Evolutionary conservation across 805 yeast species (phyloP).

Genomic region (Metschnikowia proteae): DNA sequence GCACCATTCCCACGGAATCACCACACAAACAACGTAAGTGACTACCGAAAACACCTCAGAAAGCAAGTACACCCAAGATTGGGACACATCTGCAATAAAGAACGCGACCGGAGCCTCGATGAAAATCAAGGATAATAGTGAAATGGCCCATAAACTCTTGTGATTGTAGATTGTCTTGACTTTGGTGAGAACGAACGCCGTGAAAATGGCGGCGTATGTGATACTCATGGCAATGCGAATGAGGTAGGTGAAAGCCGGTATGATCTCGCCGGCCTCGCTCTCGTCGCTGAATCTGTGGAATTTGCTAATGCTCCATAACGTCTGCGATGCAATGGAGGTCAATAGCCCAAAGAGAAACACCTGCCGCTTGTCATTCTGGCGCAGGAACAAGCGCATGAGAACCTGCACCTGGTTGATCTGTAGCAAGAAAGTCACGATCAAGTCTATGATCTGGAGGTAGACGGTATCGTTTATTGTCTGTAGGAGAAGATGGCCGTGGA

Average conservation of each 20-base stretch:
- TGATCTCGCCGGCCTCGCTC: conserved; percentile 48
- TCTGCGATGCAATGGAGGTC: conserved; percentile 52
- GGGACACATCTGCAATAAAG: conserved; percentile 72
- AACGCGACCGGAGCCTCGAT: conserved; percentile 62
- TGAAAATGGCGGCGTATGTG: conserved; percentile 61
- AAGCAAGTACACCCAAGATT: conserved; percentile 68
- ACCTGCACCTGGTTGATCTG: conserved; percentile 71
- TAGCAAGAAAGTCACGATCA: conserved; percentile 53
- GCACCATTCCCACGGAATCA: conserved; percentile 84
- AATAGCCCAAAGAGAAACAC: conserved; percentile 56
- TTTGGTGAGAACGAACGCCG: conserved; percentile 52
- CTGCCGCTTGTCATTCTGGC: conserved; percentile 65
- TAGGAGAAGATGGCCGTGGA: conserved; percentile 44
- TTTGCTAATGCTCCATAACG: conserved; percentile 66
- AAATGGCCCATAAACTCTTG: conserved; percentile 49
- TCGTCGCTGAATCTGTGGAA: conserved; percentile 38
- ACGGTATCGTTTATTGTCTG: conserved; percentile 40
- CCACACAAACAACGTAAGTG: conserved; percentile 66
- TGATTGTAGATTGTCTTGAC: conserved; percentile 48
- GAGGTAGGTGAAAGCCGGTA: conserved; percentile 72
- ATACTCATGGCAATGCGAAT: conserved; percentile 68
- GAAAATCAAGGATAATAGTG: conserved; percentile 51
- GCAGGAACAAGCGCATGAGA: conserved; percentile 59
- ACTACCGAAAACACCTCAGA: conserved; percentile 72
- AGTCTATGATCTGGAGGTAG: conserved; percentile 53